phyloP scores from a whole-genome alignment of 805 yeast genomes.

The Lachancea nothofagi region DNA sequence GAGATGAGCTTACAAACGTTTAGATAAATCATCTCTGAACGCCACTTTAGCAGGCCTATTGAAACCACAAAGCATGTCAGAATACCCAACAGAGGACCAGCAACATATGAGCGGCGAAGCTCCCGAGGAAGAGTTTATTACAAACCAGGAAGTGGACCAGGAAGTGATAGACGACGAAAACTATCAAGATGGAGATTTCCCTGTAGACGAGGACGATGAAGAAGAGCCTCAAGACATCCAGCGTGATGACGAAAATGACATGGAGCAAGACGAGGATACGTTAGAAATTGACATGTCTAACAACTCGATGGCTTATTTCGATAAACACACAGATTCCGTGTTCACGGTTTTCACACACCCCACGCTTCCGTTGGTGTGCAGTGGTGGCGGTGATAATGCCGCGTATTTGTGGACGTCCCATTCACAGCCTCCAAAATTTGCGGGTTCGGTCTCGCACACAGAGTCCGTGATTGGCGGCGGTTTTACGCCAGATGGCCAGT shows the following conservation, averaged over 20 bases:
- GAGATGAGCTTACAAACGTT: slow-evolving; percentile 11
- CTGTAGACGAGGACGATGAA: slow-evolving; percentile 32
- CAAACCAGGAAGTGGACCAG: slow-evolving; percentile 39
- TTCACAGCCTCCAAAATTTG: slow-evolving; percentile 74
- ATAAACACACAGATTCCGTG: slow-evolving; percentile 81
- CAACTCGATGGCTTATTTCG: slow-evolving; percentile 86
- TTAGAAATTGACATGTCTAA: slow-evolving; percentile 83
- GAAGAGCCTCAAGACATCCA: slow-evolving; percentile 22
- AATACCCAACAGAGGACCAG: slow-evolving; percentile 8
- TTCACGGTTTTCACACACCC: slow-evolving; percentile 84
- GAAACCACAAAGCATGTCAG: slow-evolving; percentile 12
- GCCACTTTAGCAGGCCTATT: too few relatives aligned
- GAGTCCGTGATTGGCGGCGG: slow-evolving; percentile 85
- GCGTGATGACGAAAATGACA: slow-evolving; percentile 37
- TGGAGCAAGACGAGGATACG: slow-evolving; percentile 34
- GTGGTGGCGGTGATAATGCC: slow-evolving; percentile 92
- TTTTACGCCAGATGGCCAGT: slow-evolving; percentile 78
- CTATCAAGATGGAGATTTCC: slow-evolving; percentile 32
- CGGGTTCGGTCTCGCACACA: slow-evolving; percentile 67
- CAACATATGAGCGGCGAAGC: slow-evolving; percentile 11
- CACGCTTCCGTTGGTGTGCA: slow-evolving; percentile 71
- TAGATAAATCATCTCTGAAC: too few relatives aligned
- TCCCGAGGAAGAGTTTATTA: slow-evolving; percentile 36
- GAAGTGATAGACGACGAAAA: slow-evolving; percentile 4
- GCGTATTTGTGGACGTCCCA: slow-evolving; percentile 93